These are phyloP conservation scores for Thermoascus crustaceus DNA, from an alignment of 2,329 filamentous ascomycete species.

Conservation along the genomic window DNA sequence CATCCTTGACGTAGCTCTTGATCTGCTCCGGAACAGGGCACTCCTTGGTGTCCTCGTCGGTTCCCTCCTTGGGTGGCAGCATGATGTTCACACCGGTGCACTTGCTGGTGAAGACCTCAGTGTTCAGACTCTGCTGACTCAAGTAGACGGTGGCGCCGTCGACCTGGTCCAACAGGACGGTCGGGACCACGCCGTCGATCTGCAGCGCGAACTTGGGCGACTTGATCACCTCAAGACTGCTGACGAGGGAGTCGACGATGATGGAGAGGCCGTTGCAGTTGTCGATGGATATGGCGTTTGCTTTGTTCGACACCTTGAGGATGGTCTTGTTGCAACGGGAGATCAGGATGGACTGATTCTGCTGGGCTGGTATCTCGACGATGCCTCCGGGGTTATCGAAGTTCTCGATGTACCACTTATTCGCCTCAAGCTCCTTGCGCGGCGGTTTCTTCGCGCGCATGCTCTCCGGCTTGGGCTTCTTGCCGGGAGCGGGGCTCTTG, in stretches of 20 bases:
- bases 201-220: constrained; percentile 91
- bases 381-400: constrained; percentile 69
- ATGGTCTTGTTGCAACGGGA: constrained; percentile 86
- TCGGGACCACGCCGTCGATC: constrained; percentile 76
- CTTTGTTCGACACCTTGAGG: constrained; percentile 83
- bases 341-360: constrained; percentile 85
- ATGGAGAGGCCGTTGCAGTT: constrained; percentile 79
- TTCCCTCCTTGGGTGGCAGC: constrained; percentile 58
- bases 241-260: constrained; percentile 81
- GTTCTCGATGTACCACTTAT: constrained; percentile 96
- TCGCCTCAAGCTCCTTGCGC: constrained; percentile 71
- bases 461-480: constrained; percentile 77
- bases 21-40: constrained; percentile 84
- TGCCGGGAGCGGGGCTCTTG: constrained; percentile 81
- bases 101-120: constrained; percentile 86
- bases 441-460: constrained; percentile 77
- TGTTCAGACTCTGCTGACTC: constrained; percentile 64
- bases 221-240: constrained; percentile 90
- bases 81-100: constrained; percentile 81
- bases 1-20: constrained; percentile 68
- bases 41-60: constrained; percentile 76
- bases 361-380: constrained; percentile 70
- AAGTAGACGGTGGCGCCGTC: constrained; percentile 86
- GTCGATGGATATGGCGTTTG: constrained; percentile 93
- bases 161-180: constrained; percentile 84